These are phyloP conservation scores for Dendrothele bispora DNA, from an alignment of 768 basidiomycete species.

Conservation along the genomic window DNA sequence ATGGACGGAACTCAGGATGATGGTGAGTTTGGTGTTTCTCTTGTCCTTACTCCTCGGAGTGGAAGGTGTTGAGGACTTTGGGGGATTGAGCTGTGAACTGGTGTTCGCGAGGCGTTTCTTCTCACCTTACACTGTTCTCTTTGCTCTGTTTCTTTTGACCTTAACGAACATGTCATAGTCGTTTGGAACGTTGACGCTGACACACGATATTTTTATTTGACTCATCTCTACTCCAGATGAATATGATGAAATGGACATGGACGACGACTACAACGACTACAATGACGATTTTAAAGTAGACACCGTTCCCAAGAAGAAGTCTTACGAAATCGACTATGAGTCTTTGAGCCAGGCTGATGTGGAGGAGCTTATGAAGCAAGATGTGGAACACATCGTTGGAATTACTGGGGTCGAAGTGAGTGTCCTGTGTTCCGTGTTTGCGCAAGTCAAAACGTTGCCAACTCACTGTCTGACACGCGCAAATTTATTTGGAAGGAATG, in stretches of 20 bases:
- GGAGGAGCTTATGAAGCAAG: slow-evolving; percentile 72
- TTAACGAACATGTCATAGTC: too few relatives aligned
- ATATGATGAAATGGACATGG: slow-evolving; percentile 52
- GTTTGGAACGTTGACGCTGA: background rate
- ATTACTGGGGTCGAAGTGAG: slow-evolving; percentile 90
- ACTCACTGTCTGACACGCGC: slow-evolving; percentile 4
- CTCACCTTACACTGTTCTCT: too few relatives aligned
- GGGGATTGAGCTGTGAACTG: background rate
- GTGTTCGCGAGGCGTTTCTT: too few relatives aligned
- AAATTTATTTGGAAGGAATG: slow-evolving; percentile 43
- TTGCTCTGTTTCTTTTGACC: too few relatives aligned
- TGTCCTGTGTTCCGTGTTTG: slow-evolving; percentile 17
- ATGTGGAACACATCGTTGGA: slow-evolving; percentile 83
- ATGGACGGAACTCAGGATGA: slow-evolving; percentile 66
- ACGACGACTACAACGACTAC: slow-evolving; percentile 68
- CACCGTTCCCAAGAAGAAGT: slow-evolving; percentile 57
- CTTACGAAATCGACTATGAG: slow-evolving; percentile 86
- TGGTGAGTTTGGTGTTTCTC: slow-evolving; percentile 30
- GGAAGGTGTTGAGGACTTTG: background rate
- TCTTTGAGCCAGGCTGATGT: slow-evolving; percentile 72
- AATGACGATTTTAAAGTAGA: slow-evolving; percentile 63
- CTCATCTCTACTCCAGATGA: slow-evolving; percentile 25
- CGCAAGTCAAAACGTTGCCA: too few relatives aligned
- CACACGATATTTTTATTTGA: slow-evolving; percentile 12
- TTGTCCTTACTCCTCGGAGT: background rate